A percentile compares a stretch with the other conserved stretches of the same genome.
Evolutionary conservation across 345 rosid species (phyloP).

Genomic region (Jatropha curcas): DNA sequence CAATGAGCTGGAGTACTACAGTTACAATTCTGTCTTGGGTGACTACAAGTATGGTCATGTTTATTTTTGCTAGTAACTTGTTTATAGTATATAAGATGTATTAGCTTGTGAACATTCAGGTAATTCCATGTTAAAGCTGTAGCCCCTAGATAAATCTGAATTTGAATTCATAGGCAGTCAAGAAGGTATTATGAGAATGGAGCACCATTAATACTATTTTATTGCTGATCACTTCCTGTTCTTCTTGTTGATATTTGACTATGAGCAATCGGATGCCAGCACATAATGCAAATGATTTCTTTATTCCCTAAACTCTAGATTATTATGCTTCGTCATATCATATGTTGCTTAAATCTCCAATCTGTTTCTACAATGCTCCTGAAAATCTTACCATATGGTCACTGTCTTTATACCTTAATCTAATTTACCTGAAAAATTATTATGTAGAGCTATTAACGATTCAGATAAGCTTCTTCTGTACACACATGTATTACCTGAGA

Average conservation of each 20-base stretch:
- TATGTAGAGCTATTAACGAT: not conserved
- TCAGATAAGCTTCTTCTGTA: not conserved
- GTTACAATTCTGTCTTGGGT: constrained; percentile 77
- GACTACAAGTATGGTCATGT: constrained; percentile 63
- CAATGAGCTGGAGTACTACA: constrained; percentile 90
- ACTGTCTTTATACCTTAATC: not conserved
- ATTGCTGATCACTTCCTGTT: not conserved
- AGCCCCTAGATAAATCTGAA: not conserved
- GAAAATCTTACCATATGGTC: not conserved
- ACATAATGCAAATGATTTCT: not conserved
- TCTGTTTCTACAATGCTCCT: not conserved
- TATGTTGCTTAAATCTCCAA: not conserved
- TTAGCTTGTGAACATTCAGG: constrained; percentile 11
- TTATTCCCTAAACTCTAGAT: not conserved
- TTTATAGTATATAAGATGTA: constrained; percentile 8
- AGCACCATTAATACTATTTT: not conserved
- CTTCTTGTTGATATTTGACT: not conserved
- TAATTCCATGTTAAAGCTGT: not conserved
- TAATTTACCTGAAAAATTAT: not conserved
- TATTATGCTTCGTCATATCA: not conserved
- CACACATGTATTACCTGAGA: not conserved
- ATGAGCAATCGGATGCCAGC: not conserved
- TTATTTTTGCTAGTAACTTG: constrained; percentile 16
- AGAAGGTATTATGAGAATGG: not conserved
- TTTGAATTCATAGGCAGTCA: not conserved